Evolutionary conservation across 2,329 filamentous ascomycete genomes (phyloP), one percentile per base, ranked within the genome.

Genomic region (Neodidymelliopsis sp.): DNA sequence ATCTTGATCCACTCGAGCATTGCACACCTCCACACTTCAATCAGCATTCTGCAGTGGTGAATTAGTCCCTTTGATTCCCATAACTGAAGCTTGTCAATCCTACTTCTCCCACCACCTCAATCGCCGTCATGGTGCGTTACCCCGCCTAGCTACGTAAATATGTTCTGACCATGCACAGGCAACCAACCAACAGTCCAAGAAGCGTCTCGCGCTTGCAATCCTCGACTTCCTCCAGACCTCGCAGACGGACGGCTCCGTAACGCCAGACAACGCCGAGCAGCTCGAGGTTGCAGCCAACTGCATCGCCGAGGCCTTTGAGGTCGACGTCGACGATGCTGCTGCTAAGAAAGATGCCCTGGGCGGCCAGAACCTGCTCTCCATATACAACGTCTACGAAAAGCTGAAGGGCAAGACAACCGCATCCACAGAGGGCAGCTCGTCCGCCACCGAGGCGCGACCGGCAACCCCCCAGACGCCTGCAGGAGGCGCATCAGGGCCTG

Each of bases 321-420:
- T 99, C 67, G 91, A 97, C 76, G 84, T 90, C n/a, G 77, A 81
- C 56, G 87, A 96, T 75, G 80, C 85, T 66, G 79, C 82, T 45
- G 87, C 90, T 64, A 79, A 93, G 63, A 79, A 84, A 59, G 84
- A 89, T 61, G 91, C 92, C 61, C 80, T 96, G 59, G 92, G 91
- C 67, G 84, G 86, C 58, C 91, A 97, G 79, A 92, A 87, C 72
- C 87, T 99, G 54, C 82, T 91, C 54, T 87, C 88, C 74, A 95
- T 99, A 77, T 99, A 95, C 81, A 86, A 86, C 69, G 91, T 97
- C 59, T 97, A 97, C 77, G 94, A 99, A 79, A 96, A 95, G 77
- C 84, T 97, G 59, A 92, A 92, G 78, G 82, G 84, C 51, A 86
- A 84, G 72, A 79, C 75, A 43, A 75, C 75, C 4, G 73, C 56